Percentiles rank a stretch among this genome's conserved stretches.
Evolutionary conservation across 139 green algal genomes (phyloP).

Genomic region (Pleodorina starrii): DNA sequence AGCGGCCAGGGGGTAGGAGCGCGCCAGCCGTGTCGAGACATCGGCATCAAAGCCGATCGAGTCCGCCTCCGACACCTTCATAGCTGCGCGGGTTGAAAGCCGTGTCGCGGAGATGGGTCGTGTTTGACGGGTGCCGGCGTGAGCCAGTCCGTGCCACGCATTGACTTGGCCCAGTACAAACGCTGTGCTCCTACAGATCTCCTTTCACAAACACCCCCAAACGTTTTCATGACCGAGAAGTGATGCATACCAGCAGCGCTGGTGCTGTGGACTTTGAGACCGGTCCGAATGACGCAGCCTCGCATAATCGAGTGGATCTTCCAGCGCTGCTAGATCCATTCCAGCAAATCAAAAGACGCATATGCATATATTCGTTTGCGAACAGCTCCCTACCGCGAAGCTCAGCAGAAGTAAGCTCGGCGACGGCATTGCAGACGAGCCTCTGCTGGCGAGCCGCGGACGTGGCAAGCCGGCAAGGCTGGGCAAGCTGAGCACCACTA

Average conservation of each 20-base stretch:
- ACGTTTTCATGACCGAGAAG: no score
- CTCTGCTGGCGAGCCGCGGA: neutral
- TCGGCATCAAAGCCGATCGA: conserved; percentile 55
- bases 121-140: no score
- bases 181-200: no score
- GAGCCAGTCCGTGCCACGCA: no score
- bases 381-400: conserved; percentile 46
- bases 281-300: neutral
- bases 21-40: conserved; percentile 52
- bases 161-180: no score
- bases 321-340: neutral
- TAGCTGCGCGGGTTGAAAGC: conserved; percentile 51
- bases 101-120: neutral
- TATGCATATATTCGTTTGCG: neutral
- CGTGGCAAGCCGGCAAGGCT: neutral
- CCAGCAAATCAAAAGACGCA: neutral
- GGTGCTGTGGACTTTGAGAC: no score
- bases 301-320: neutral
- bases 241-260: no score
- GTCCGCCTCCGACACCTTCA: conserved; percentile 43
- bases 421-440: conserved; percentile 36
- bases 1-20: conserved; percentile 86
- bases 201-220: no score
- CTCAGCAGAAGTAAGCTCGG: conserved; percentile 53
- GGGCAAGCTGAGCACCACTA: neutral